Evolutionary conservation across 352 stramenopile genomes (phyloP).

Genomic region (Phytophthora sp.): DNA sequence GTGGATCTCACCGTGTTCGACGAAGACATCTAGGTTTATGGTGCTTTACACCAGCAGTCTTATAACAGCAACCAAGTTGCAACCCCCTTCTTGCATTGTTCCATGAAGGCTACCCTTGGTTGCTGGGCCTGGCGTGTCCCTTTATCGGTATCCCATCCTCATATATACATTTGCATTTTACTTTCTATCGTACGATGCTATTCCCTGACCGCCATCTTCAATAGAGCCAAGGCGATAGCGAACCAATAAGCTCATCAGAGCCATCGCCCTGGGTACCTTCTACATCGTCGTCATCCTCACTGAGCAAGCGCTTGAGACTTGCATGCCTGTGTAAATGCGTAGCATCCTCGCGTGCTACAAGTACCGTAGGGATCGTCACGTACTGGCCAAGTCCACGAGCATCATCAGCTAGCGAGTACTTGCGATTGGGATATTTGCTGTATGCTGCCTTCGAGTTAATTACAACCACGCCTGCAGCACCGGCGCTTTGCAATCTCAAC

Average conservation of each 20-base stretch:
- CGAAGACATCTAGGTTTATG: constrained; percentile 54
- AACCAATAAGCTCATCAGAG: constrained; percentile 37
- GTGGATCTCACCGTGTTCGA: constrained; percentile 84
- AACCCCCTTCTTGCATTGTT: too few species aligned
- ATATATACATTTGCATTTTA: constrained; percentile 35
- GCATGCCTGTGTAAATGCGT: constrained; percentile 48
- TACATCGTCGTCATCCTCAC: constrained; percentile 7
- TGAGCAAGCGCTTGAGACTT: constrained; percentile 12
- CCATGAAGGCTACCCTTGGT: neutral
- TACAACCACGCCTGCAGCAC: constrained; percentile 65
- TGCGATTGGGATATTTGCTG: constrained; percentile 49
- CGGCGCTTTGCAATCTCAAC: constrained; percentile 59
- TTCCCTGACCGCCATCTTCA: constrained; percentile 14
- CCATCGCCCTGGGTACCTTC: neutral
- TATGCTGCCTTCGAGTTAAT: constrained; percentile 69
- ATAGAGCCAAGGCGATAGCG: constrained; percentile 71
- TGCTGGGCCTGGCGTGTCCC: neutral
- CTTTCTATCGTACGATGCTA: constrained; percentile 26
- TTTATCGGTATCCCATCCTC: neutral
- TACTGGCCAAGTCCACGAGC: constrained; percentile 39
- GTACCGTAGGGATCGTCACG: constrained; percentile 73
- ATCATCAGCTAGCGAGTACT: constrained; percentile 75
- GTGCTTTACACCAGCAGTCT: neutral
- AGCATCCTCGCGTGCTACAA: constrained; percentile 64
- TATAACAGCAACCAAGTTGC: too few species aligned